Base-by-base conservation (phyloP, 1,139 yeast genomes). In the Blastobotrys buckinghamii region DNA sequence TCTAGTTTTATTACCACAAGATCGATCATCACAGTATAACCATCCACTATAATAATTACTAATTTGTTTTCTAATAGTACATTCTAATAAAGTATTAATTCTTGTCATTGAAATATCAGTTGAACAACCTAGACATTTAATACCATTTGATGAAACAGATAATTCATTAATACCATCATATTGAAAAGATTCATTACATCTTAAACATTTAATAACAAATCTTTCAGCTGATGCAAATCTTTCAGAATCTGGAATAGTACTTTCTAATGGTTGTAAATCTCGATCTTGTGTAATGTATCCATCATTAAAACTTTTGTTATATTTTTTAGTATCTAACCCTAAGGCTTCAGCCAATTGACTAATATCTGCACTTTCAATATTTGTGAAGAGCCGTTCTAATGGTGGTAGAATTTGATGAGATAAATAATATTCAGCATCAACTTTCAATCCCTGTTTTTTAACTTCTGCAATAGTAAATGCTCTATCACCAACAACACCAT, bases 331-430 rank as follows among this genome's bases (percentile, higher is more conserved):
- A 60, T 89, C 96, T 40, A 92, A 73, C 0, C 96, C 95, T 42
- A 94, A 72, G 2, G 84, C 74, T 44, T 76, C 75, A 2, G 96
- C 95, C 30, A 92, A 74, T 55, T 95, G 76, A 44, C 81, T 79
- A 63, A 82, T 76, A 62, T 92, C 97, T 52, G 87, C 77, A 12
- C 97, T 96, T 54, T 88, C 95, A 50, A 94, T 82, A 55, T 84
- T 79, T 56, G 84, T 95, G 45, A 92, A 73, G 48, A 94, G 72
- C 67, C 98, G 82, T 62, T 88, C 95, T 13, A 92, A 82, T 1
- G 97, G 97, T 2, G 95, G 92, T 62, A 84, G 79, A 15, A 94
- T 78, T 67, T 94, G 99, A 63, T 87, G 85, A 55, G 84, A 95
- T 58, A 90, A 72, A 63, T 94, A 94, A 63, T 78, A 90, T 39